Conservation (phyloP, 257 asterid genomes). For the Anisodus tanguticus region DNA sequence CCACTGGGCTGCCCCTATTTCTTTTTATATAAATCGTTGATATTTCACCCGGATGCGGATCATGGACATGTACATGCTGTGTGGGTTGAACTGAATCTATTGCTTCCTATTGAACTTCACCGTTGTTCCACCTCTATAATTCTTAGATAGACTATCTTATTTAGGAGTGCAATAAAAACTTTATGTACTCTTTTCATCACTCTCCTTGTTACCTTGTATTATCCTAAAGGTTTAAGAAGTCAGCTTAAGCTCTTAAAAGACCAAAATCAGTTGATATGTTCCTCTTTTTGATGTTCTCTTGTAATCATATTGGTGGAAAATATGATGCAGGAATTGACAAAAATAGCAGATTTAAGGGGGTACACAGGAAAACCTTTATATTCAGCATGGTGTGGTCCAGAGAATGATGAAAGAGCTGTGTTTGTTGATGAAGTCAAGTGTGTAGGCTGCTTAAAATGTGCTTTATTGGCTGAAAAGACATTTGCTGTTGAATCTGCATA, state of each 20-base stretch:
- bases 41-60: neutral
- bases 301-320: neutral
- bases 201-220: neutral
- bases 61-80: neutral
- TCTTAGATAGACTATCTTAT: neutral
- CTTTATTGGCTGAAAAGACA: conserved; percentile 78
- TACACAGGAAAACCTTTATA: conserved; percentile 86
- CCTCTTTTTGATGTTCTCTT: neutral
- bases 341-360: conserved; percentile 77
- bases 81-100: neutral
- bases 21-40: no score
- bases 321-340: conserved; percentile 68
- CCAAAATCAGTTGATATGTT: neutral
- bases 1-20: no score
- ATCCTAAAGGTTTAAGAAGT: neutral
- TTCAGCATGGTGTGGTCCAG: conserved; percentile 75
- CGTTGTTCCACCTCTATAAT: neutral
- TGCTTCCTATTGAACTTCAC: neutral
- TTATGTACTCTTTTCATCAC: neutral
- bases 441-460: conserved; percentile 91
- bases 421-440: conserved; percentile 96
- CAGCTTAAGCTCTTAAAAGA: neutral
- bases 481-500: conserved; percentile 80
- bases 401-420: conserved; percentile 71
- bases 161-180: neutral